These are phyloP conservation scores for Lichtheimia ornata DNA, from an alignment of 371 early-diverging fungal species.

Conservation along the genomic window DNA sequence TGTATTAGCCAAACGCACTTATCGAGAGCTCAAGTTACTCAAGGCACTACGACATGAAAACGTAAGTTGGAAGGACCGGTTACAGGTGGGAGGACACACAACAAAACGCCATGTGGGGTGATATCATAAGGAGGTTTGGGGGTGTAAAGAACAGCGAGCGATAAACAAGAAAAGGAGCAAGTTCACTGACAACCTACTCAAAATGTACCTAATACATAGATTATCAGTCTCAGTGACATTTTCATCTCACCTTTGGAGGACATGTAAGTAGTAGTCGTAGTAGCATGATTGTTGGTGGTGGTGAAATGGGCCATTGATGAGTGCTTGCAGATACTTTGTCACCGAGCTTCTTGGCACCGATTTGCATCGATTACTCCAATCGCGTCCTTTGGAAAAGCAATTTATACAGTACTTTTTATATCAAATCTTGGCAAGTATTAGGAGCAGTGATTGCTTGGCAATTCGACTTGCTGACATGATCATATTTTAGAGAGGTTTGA, in stretches of 20 bases:
- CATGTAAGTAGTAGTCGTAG: slow-evolving; percentile 59
- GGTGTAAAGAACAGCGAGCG: no score
- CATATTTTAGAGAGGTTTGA: slow-evolving; percentile 68
- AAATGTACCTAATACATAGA: slow-evolving; percentile 37
- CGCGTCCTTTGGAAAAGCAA: slow-evolving; percentile 88
- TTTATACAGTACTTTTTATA: slow-evolving; percentile 95
- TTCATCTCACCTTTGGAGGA: slow-evolving; percentile 91
- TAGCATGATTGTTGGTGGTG: not conserved
- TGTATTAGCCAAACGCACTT: slow-evolving; percentile 91
- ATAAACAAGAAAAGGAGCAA: no score
- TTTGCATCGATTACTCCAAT: slow-evolving; percentile 85
- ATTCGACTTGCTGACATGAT: not conserved
- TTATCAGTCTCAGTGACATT: slow-evolving; percentile 84
- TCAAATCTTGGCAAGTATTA: slow-evolving; percentile 78
- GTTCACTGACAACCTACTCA: no score
- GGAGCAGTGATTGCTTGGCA: not conserved
- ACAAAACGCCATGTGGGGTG: no score
- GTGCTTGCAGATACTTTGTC: slow-evolving; percentile 79
- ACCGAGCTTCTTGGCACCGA: slow-evolving; percentile 94
- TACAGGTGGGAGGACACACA: not conserved
- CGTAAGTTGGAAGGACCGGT: slow-evolving; percentile 35
- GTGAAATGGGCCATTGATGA: no score
- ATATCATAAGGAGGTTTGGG: no score
- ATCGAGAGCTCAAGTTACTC: slow-evolving; percentile 89
- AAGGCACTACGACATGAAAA: slow-evolving; percentile 89